A percentile compares a stretch with the other conserved stretches of the same genome.
phyloP scores from a whole-genome alignment of 2,329 filamentous ascomycete genomes.

The Ilyonectria robusta region DNA sequence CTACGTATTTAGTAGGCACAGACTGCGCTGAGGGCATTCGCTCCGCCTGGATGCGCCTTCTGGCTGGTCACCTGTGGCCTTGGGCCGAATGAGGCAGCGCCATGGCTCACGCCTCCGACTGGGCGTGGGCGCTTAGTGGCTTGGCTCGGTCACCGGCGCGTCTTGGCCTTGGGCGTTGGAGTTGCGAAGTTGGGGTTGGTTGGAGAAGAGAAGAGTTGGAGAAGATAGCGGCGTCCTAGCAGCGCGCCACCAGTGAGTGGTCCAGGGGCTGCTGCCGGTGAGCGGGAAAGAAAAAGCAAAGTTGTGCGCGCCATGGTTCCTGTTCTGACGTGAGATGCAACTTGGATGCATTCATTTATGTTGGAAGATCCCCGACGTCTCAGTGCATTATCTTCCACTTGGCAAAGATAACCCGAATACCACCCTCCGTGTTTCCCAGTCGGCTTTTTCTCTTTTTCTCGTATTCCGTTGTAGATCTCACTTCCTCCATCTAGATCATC shows the following conservation, averaged over 20 bases:
- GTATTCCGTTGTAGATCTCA: not conserved
- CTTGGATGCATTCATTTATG: not conserved
- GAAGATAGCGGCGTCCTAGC: not conserved
- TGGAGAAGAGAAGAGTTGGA: not conserved
- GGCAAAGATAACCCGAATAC: not conserved
- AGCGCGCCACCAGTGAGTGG: not conserved
- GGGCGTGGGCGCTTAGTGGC: not conserved
- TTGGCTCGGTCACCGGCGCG: not conserved
- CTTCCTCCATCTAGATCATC: not conserved
- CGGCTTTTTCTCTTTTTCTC: too few relatives aligned
- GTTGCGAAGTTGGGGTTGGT: not conserved
- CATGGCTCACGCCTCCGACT: constrained; percentile 1
- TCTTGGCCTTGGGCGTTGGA: not conserved
- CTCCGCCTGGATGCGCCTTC: not conserved
- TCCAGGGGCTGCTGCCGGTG: not conserved
- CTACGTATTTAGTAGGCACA: not conserved
- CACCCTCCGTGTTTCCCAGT: not conserved
- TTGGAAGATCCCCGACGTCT: constrained; percentile 13
- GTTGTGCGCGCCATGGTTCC: not conserved
- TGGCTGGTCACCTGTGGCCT: not conserved
- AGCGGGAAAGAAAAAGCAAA: not conserved
- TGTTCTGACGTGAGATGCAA: constrained; percentile 19
- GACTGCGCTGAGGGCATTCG: not conserved
- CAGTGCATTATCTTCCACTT: not conserved
- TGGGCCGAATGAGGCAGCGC: not conserved